phyloP scores from a whole-genome alignment of 768 basidiomycete species.

The Russula sp. region DNA sequence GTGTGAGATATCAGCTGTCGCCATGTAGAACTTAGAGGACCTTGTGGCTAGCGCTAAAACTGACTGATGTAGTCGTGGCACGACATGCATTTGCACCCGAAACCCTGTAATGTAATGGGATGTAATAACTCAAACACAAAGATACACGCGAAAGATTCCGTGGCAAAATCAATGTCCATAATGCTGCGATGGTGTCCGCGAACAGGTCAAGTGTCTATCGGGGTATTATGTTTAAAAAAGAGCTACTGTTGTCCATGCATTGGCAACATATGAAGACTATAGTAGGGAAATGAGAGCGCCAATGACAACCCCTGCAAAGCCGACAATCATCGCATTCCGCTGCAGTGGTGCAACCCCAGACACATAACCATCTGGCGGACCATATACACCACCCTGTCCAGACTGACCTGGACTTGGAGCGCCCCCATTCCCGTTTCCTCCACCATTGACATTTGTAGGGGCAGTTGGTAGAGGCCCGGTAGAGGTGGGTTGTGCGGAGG shows the following conservation, averaged over 20 bases:
- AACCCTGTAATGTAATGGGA: neutral
- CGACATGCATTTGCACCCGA: neutral
- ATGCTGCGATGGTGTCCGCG: neutral
- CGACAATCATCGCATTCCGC: constrained; percentile 40
- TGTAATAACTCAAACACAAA: neutral
- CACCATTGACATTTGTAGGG: constrained; percentile 47
- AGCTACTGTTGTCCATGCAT: constrained; percentile 9
- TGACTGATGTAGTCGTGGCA: neutral
- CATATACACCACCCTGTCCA: constrained; percentile 44
- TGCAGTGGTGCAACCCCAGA: constrained; percentile 47
- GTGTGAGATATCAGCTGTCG: constrained; percentile 28
- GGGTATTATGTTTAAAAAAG: neutral
- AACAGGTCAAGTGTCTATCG: constrained; percentile 13
- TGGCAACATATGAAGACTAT: constrained; percentile 1
- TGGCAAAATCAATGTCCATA: constrained; percentile 5
- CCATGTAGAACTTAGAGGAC: constrained; percentile 9
- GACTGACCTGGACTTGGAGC: constrained; percentile 58
- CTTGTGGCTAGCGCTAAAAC: neutral
- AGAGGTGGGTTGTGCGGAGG: constrained; percentile 36
- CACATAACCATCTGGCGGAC: constrained; percentile 64
- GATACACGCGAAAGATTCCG: neutral
- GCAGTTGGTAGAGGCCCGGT: constrained; percentile 54
- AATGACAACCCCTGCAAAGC: constrained; percentile 38
- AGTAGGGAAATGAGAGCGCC: constrained; percentile 20
- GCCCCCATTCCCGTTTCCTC: constrained; percentile 38